Evolutionary conservation across 768 basidiomycete species (phyloP).

Genomic region (Coprinellus micaceus): DNA sequence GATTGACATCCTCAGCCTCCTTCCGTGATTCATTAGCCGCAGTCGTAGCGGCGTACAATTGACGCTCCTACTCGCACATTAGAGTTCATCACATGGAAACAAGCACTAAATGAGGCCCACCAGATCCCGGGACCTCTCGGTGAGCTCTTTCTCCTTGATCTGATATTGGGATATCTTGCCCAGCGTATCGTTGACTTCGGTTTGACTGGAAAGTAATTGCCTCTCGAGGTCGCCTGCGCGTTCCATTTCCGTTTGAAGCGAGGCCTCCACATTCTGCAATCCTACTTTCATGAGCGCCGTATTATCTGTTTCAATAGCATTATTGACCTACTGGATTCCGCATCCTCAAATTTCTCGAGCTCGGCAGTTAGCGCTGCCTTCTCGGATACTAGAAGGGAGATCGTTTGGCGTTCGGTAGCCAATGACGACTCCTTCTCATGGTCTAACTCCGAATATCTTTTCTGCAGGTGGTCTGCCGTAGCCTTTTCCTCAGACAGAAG

Average conservation of each 20-base stretch:
- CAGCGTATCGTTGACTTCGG: conserved; percentile 33
- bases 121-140: conserved; percentile 53
- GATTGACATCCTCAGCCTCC: conserved; percentile 51
- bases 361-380: conserved; percentile 59
- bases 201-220: conserved; percentile 41
- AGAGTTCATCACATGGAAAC: conserved; percentile 2
- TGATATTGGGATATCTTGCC: conserved; percentile 40
- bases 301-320: background rate
- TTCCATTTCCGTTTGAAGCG: conserved; percentile 40
- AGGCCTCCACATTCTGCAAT: conserved; percentile 38
- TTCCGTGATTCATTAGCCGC: conserved; percentile 49
- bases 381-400: conserved; percentile 73
- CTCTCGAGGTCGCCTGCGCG: conserved; percentile 38
- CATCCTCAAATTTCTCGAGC: conserved; percentile 52
- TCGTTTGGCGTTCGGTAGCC: conserved; percentile 67
- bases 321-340: conserved; percentile 57
- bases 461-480: conserved; percentile 20
- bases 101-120: conserved; percentile 25
- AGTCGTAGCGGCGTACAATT: conserved; percentile 62
- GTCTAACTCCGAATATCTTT: conserved; percentile 22
- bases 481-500: background rate
- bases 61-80: conserved; percentile 55
- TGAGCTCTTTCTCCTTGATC: conserved; percentile 51
- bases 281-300: conserved; percentile 27
- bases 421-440: conserved; percentile 28